phyloP scores from a whole-genome alignment of 1,284 basidiomycete species.

The Pisolithus thermaeus region DNA sequence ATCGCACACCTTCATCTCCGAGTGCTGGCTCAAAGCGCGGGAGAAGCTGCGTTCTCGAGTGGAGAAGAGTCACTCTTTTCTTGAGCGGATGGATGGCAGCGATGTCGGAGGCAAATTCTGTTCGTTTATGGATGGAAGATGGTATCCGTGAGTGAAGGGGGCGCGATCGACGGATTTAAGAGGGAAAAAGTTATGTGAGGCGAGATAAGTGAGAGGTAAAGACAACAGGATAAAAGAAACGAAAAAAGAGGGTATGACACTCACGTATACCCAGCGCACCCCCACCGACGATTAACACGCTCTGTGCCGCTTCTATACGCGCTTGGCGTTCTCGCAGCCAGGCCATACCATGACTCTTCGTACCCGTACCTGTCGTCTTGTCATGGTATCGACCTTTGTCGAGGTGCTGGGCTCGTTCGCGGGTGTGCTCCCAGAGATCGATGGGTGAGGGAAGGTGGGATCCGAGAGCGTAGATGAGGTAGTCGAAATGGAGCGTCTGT shows the following conservation, averaged over 20 bases:
- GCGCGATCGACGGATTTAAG: too few species aligned
- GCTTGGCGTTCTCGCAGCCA: conserved; percentile 46
- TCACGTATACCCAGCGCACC: conserved; percentile 60
- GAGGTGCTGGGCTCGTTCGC: conserved; percentile 4
- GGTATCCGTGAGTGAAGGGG: too few species aligned
- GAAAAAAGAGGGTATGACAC: conserved; percentile 15
- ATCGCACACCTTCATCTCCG: conserved; percentile 45
- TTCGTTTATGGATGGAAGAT: background rate
- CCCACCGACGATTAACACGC: conserved; percentile 53
- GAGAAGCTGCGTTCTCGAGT: conserved; percentile 55
- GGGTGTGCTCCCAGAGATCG: conserved; percentile 42
- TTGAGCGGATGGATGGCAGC: conserved; percentile 47
- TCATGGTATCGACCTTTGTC: background rate
- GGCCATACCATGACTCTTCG: conserved; percentile 40
- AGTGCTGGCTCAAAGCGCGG: conserved; percentile 54
- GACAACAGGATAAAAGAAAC: background rate
- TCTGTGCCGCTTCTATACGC: conserved; percentile 36
- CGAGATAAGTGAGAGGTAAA: background rate
- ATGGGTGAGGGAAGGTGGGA: conserved; percentile 52
- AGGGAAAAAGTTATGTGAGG: too few species aligned
- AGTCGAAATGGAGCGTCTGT: conserved; percentile 40
- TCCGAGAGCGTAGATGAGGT: conserved; percentile 54
- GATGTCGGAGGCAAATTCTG: conserved; percentile 66
- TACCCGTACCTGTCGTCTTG: conserved; percentile 32
- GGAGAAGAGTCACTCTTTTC: conserved; percentile 61